Conservation (phyloP, 1,284 basidiomycete species). For the Schizophyllum amplum region DNA sequence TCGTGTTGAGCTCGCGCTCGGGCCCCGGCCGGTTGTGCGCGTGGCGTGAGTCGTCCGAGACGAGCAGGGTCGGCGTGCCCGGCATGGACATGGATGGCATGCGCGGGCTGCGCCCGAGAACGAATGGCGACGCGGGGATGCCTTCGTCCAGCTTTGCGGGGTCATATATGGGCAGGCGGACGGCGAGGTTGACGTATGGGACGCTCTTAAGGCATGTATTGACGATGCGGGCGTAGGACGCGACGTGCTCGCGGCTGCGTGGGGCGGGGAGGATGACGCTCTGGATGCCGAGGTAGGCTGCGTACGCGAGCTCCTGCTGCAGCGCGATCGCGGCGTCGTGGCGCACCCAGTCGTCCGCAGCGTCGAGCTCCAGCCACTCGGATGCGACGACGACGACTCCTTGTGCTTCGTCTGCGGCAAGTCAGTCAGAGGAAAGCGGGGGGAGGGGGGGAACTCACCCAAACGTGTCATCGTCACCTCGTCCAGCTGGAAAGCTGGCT, state of each 20-base stretch:
- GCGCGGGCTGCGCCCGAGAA: constrained; percentile 13
- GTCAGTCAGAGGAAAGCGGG: not conserved
- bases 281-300: constrained; percentile 84
- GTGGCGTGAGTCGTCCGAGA: constrained; percentile 21
- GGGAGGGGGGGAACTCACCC: constrained; percentile 40
- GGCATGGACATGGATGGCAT: constrained; percentile 19
- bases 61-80: constrained; percentile 26
- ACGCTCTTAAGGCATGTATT: constrained; percentile 66
- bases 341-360: constrained; percentile 87
- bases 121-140: constrained; percentile 17
- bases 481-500: constrained; percentile 71
- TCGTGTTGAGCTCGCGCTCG: constrained; percentile 66
- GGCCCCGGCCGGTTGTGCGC: constrained; percentile 19
- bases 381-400: constrained; percentile 73
- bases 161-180: constrained; percentile 82
- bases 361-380: constrained; percentile 95
- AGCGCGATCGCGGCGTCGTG: constrained; percentile 95
- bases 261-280: constrained; percentile 88
- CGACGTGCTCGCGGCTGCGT: constrained; percentile 74
- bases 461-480: constrained; percentile 87
- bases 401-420: constrained; percentile 71
- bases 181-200: constrained; percentile 69
- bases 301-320: constrained; percentile 89
- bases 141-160: constrained; percentile 45
- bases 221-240: constrained; percentile 90